A percentile compares a stretch with the other conserved stretches of the same genome.
These are phyloP conservation scores for Aspergillus quadrilineatus DNA, from an alignment of 2,329 filamentous ascomycete genomes.

Conservation along the genomic window DNA sequence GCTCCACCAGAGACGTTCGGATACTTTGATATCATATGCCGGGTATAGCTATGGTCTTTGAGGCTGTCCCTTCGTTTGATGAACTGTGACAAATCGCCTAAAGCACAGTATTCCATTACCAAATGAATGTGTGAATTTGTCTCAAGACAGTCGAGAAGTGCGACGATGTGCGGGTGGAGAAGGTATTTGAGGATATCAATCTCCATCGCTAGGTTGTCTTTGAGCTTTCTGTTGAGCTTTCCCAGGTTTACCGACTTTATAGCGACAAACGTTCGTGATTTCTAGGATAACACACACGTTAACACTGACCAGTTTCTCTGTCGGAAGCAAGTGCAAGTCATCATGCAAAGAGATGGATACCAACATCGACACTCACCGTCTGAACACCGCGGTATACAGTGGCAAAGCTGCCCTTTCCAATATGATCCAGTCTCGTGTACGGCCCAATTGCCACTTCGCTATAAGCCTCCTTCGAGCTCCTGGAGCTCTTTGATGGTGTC, in stretches of 20 bases:
- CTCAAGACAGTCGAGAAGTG: conserved; percentile 91
- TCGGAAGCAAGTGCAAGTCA: neutral
- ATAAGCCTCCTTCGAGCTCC: conserved; percentile 39
- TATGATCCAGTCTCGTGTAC: conserved; percentile 81
- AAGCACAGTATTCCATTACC: conserved; percentile 97
- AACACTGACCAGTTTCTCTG: neutral
- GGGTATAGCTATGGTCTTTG: conserved; percentile 73
- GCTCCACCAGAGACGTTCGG: conserved; percentile 78
- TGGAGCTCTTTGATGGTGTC: conserved; percentile 37
- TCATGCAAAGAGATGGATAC: neutral
- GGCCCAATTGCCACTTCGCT: conserved; percentile 60
- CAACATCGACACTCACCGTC: conserved; percentile 62
- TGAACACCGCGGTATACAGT: conserved; percentile 87
- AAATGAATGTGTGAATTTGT: conserved; percentile 86
- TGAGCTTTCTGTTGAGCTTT: conserved; percentile 92
- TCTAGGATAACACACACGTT: conserved; percentile 49
- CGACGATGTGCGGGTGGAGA: conserved; percentile 94
- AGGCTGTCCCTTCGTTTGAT: conserved; percentile 91
- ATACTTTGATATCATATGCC: conserved; percentile 90
- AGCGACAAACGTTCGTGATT: conserved; percentile 77
- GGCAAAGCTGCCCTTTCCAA: conserved; percentile 96
- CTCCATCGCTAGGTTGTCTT: conserved; percentile 92
- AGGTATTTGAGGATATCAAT: conserved; percentile 93
- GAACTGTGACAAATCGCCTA: conserved; percentile 91
- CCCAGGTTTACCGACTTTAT: conserved; percentile 94